These are phyloP conservation scores for Chrysosporium keratinophilum DNA, from an alignment of 2,329 filamentous ascomycete genomes.

Conservation along the genomic window DNA sequence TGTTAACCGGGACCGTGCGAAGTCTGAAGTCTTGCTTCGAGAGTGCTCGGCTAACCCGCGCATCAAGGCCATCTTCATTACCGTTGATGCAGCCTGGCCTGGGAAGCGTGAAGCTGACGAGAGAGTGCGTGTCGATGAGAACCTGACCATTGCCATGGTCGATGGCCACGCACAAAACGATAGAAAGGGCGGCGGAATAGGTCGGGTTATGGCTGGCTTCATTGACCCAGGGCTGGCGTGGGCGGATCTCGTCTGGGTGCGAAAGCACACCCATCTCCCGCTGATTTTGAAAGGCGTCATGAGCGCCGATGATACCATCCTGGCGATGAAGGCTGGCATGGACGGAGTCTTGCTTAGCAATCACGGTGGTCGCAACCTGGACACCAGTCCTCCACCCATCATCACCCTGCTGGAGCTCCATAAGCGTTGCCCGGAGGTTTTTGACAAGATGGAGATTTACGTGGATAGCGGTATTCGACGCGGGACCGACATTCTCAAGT, in stretches of 20 bases:
- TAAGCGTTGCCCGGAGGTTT: slow-evolving; percentile 41
- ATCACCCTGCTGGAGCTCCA: slow-evolving; percentile 46
- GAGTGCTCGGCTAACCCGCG: slow-evolving; percentile 34
- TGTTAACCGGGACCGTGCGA: slow-evolving; percentile 43
- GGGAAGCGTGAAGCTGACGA: slow-evolving; percentile 49
- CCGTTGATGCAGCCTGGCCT: slow-evolving; percentile 47
- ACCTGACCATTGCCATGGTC: slow-evolving; percentile 35
- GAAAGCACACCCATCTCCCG: slow-evolving; percentile 39
- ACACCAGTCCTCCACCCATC: slow-evolving; percentile 42
- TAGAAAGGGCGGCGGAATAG: slow-evolving; percentile 45
- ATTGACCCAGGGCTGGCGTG: slow-evolving; percentile 45
- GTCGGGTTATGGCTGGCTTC: slow-evolving; percentile 43
- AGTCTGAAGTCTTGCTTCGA: slow-evolving; percentile 40
- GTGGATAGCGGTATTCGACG: slow-evolving; percentile 46
- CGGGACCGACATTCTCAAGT: slow-evolving; percentile 47
- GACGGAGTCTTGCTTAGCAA: slow-evolving; percentile 49
- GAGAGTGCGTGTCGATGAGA: slow-evolving; percentile 41
- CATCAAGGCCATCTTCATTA: slow-evolving; percentile 42
- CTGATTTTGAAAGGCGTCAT: slow-evolving; percentile 51
- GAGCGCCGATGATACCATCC: slow-evolving; percentile 45
- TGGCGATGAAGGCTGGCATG: slow-evolving; percentile 41
- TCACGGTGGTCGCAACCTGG: slow-evolving; percentile 48
- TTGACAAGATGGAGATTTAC: slow-evolving; percentile 43
- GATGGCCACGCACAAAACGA: slow-evolving; percentile 40
- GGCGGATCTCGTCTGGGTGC: slow-evolving; percentile 47